Evolutionary conservation across 257 asterid species (phyloP).

Genomic region (Henckelia pumila): DNA sequence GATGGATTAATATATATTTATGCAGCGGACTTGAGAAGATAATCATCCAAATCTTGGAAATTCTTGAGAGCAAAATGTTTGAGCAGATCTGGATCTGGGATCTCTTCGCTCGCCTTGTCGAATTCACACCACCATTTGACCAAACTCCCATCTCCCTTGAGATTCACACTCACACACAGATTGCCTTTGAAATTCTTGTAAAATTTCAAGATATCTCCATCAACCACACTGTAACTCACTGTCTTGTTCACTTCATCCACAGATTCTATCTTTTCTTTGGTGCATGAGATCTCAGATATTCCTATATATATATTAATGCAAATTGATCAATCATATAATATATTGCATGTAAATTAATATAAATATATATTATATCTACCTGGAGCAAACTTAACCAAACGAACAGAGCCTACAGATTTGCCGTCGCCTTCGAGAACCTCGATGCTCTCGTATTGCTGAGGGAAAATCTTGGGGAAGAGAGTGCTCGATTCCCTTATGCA

Average conservation of each 20-base stretch:
- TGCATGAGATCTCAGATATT: conserved; percentile 30
- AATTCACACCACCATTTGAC: conserved; percentile 72
- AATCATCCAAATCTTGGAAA: conserved; percentile 71
- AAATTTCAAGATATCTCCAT: conserved; percentile 61
- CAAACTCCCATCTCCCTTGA: conserved; percentile 47
- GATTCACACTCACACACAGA: conserved; percentile 36
- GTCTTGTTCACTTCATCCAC: conserved; percentile 59
- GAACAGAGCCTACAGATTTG: conserved; percentile 58
- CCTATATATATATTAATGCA: too few relatives aligned
- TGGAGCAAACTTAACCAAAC: conserved; percentile 48
- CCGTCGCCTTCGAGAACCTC: conserved; percentile 86
- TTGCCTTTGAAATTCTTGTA: conserved; percentile 61
- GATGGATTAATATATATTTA: too few relatives aligned
- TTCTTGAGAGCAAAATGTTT: conserved; percentile 67
- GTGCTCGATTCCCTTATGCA: conserved; percentile 50
- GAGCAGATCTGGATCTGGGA: conserved; percentile 60
- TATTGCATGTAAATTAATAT: too few relatives aligned
- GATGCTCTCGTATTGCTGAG: conserved; percentile 56
- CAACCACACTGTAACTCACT: conserved; percentile 47
- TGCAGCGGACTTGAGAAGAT: conserved; percentile 37
- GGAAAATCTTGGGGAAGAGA: conserved; percentile 73
- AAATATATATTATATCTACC: too few relatives aligned
- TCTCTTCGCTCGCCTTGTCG: conserved; percentile 56
- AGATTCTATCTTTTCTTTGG: conserved; percentile 69
- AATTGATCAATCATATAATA: too few relatives aligned